Conservation (phyloP, 2,329 filamentous ascomycete genomes). For the Ophiosphaerella herpotricha region DNA sequence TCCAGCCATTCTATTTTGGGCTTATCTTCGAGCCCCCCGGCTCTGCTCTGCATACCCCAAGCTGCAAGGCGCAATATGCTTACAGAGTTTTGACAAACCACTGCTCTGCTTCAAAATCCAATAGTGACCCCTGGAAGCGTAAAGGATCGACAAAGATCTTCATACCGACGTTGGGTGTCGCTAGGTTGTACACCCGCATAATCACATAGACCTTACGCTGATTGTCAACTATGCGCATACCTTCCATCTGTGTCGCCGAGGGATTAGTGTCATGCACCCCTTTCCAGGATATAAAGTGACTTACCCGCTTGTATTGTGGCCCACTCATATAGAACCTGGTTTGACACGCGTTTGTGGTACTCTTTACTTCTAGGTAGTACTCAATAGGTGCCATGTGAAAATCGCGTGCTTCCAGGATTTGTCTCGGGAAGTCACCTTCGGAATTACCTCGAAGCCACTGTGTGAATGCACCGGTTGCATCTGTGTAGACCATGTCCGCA, state of each 20-base stretch:
- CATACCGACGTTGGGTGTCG: constrained; percentile 2
- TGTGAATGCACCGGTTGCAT: constrained; percentile 44
- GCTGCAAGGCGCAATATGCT: background rate
- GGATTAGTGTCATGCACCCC: too few species aligned
- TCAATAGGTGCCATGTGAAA: constrained; percentile 35
- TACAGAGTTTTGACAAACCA: constrained; percentile 6
- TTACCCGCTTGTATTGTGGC: constrained; percentile 47
- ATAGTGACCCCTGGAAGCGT: constrained; percentile 1
- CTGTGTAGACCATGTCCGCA: constrained; percentile 54
- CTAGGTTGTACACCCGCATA: constrained; percentile 9
- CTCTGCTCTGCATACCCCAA: too few species aligned
- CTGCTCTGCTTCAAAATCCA: constrained; percentile 11
- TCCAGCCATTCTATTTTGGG: too few species aligned
- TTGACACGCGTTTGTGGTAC: constrained; percentile 47
- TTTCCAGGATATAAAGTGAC: background rate
- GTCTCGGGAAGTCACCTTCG: constrained; percentile 26
- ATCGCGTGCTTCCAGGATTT: constrained; percentile 29
- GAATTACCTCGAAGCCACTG: constrained; percentile 28
- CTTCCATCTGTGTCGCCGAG: constrained; percentile 1
- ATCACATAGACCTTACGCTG: constrained; percentile 52
- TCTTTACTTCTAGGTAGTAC: constrained; percentile 60
- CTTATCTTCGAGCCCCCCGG: too few species aligned
- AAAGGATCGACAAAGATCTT: constrained; percentile 13
- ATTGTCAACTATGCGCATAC: constrained; percentile 56
- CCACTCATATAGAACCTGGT: constrained; percentile 56